phyloP scores from a whole-genome alignment of 768 basidiomycete species.

The Tylopilus rubrobrunneus region DNA sequence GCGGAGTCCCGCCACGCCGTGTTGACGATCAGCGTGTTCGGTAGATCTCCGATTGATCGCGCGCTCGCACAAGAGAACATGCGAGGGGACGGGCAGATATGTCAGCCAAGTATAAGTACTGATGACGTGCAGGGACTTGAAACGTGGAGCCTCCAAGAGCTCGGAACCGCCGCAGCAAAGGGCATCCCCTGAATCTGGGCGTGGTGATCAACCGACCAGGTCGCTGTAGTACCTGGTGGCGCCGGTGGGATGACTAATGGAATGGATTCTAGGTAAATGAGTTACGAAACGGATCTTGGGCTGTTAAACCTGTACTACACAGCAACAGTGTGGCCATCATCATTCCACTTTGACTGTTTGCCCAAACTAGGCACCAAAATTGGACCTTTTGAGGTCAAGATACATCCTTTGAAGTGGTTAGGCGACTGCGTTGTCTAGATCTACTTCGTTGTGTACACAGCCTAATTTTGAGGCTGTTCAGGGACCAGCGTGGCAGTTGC shows the following conservation, averaged over 20 bases:
- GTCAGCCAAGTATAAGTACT: neutral
- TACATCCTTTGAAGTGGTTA: too few relatives aligned
- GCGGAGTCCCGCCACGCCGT: neutral
- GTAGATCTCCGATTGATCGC: neutral
- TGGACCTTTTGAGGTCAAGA: too few relatives aligned
- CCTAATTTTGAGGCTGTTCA: neutral
- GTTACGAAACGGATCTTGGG: neutral
- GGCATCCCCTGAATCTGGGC: neutral
- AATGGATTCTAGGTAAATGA: neutral
- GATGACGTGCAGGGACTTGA: neutral
- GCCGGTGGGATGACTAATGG: neutral
- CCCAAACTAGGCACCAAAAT: too few relatives aligned
- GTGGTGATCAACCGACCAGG: neutral
- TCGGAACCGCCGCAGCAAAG: neutral
- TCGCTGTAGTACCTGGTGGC: too few relatives aligned
- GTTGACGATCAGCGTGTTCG: neutral
- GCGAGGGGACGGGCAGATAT: neutral
- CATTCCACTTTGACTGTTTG: too few relatives aligned
- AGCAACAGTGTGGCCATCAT: too few relatives aligned
- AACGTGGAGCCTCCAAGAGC: neutral
- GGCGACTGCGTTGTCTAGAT: too few relatives aligned
- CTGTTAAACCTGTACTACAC: too few relatives aligned
- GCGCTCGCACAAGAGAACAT: neutral
- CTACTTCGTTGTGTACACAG: too few relatives aligned
- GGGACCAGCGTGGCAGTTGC: constrained; percentile 10